Evolutionary conservation across 116 monocot genomes (phyloP).

Genomic region (Zostera marina): DNA sequence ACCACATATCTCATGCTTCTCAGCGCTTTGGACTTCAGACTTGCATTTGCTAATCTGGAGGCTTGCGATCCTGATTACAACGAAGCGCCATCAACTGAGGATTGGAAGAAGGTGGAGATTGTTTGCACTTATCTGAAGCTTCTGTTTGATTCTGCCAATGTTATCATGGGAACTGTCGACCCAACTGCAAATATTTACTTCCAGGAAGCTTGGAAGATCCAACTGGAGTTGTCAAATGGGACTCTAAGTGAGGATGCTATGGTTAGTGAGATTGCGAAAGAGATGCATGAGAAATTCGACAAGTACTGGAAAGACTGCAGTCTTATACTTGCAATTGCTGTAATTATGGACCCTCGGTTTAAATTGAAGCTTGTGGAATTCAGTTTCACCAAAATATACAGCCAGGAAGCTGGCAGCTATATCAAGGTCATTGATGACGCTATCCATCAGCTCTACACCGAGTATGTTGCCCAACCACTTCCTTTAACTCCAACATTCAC

Average conservation of each 20-base stretch:
- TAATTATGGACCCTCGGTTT: constrained; percentile 60
- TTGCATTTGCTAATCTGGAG: constrained; percentile 13
- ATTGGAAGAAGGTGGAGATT: constrained; percentile 23
- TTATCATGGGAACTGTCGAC: constrained; percentile 12
- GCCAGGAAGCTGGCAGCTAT: constrained; percentile 21
- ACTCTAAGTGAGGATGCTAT: constrained; percentile 15
- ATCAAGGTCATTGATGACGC: constrained; percentile 40
- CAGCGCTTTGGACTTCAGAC: constrained; percentile 16
- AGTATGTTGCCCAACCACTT: constrained; percentile 27
- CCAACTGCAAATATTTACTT: constrained; percentile 38
- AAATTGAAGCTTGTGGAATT: constrained; percentile 69
- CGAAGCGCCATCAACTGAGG: constrained; percentile 17
- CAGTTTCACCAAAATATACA: constrained; percentile 43
- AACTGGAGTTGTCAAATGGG: constrained; percentile 22
- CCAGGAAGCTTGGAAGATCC: constrained; percentile 45
- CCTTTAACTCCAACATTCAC: constrained; percentile 10
- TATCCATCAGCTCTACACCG: constrained; percentile 34
- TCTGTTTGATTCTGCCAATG: constrained; percentile 15
- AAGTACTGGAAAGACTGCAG: constrained; percentile 60
- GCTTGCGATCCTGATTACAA: constrained; percentile 26
- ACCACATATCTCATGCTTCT: constrained; percentile 30
- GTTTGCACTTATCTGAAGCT: constrained; percentile 19
- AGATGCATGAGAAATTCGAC: constrained; percentile 47
- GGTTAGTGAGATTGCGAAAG: constrained; percentile 23
- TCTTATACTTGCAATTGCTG: constrained; percentile 38